Evolutionary conservation across 176 grass and related monocot genomes (phyloP).

Genomic region (Rhynchospora pubera): DNA sequence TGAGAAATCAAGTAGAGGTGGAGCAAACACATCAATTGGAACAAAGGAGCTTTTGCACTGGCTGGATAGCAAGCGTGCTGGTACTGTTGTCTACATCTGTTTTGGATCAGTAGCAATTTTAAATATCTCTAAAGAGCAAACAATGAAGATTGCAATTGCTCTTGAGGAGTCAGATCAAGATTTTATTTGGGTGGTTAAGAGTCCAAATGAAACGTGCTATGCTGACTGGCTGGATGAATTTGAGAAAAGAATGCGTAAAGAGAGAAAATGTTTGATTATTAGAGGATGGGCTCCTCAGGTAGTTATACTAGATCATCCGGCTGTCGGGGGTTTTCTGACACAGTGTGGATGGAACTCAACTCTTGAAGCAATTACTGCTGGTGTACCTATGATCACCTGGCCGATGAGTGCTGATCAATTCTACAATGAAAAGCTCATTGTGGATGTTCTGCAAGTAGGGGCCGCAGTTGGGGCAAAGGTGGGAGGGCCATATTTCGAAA

Average conservation of each 20-base stretch:
- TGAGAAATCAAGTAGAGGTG: constrained; percentile 20
- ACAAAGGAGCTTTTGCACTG: constrained; percentile 26
- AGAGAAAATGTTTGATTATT: constrained; percentile 31
- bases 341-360: constrained; percentile 43
- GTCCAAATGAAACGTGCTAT: background rate
- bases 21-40: constrained; percentile 5
- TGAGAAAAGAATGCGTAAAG: constrained; percentile 16
- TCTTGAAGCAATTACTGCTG: constrained; percentile 7
- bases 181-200: constrained; percentile 49
- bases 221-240: constrained; percentile 43
- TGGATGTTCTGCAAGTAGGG: constrained; percentile 15
- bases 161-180: constrained; percentile 29
- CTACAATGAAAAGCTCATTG: constrained; percentile 33
- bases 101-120: constrained; percentile 34
- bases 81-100: constrained; percentile 48
- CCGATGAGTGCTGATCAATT: constrained; percentile 25
- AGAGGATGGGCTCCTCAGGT: constrained; percentile 34
- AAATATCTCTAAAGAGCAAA: constrained; percentile 19
- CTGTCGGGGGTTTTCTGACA: constrained; percentile 23
- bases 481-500: background rate
- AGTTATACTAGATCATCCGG: constrained; percentile 23
- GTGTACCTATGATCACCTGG: constrained; percentile 29
- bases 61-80: constrained; percentile 23
- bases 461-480: background rate
- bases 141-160: constrained; percentile 40